Conservation (phyloP, 345 rosid genomes). For the Noccaea bulbosa region DNA sequence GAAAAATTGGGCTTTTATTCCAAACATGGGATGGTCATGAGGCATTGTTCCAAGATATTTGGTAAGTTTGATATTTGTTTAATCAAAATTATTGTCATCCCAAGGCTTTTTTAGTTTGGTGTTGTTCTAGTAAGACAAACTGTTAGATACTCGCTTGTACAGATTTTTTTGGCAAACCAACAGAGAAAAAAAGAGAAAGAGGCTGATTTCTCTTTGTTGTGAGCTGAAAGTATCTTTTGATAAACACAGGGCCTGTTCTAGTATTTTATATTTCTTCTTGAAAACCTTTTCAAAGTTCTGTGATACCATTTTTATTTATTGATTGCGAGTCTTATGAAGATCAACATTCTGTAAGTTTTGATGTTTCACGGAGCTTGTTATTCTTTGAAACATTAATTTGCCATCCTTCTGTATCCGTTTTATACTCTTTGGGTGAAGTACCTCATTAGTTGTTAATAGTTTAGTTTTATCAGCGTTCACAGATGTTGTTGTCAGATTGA, state of each 20-base stretch:
- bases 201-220: conserved; percentile 26
- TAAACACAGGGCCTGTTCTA: conserved; percentile 11
- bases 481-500: conserved; percentile 12
- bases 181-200: conserved; percentile 2
- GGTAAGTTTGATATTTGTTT: conserved; percentile 58
- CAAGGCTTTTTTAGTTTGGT: conserved; percentile 4
- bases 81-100: conserved; percentile 1
- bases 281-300: conserved; percentile 15
- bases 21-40: conserved; percentile 98
- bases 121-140: conserved; percentile 21
- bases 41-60: conserved; percentile 86
- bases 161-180: conserved; percentile 2
- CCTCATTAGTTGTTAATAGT: not conserved
- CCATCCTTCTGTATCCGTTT: not conserved
- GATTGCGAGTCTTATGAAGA: conserved; percentile 8
- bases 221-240: conserved; percentile 14
- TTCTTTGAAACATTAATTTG: not conserved
- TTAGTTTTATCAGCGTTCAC: conserved; percentile 10
- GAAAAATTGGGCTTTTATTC: conserved; percentile 77
- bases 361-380: conserved; percentile 22
- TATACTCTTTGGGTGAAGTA: not conserved
- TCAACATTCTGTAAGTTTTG: conserved; percentile 16
- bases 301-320: conserved; percentile 18
- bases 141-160: conserved; percentile 23
- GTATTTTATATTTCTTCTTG: conserved; percentile 2